A percentile compares a stretch with the other conserved stretches of the same genome.
phyloP scores from a whole-genome alignment of 2,329 filamentous ascomycete species.

The Penicillium sp. region DNA sequence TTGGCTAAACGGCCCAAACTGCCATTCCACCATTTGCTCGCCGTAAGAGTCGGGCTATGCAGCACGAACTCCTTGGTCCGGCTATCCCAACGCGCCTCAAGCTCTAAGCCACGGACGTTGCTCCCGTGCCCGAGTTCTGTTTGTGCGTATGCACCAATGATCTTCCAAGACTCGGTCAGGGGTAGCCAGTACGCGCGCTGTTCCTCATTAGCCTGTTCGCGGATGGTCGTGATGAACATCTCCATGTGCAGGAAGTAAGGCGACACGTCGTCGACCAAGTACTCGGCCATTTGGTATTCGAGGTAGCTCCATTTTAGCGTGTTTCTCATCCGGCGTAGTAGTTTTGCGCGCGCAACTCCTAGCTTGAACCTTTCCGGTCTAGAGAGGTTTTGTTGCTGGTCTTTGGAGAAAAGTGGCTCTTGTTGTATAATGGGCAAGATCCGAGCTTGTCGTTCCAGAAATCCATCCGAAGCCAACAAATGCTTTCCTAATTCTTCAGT shows the following conservation, averaged over 20 bases:
- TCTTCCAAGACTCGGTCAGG: conserved; percentile 49
- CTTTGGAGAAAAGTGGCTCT: conserved; percentile 52
- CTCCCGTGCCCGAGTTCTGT: conserved; percentile 54
- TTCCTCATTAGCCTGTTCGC: conserved; percentile 50
- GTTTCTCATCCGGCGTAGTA: conserved; percentile 46
- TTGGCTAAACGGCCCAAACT: conserved; percentile 54
- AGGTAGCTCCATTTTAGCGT: conserved; percentile 49
- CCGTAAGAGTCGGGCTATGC: conserved; percentile 52
- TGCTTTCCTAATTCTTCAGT: conserved; percentile 48
- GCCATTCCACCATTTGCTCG: conserved; percentile 58
- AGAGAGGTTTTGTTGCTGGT: conserved; percentile 51
- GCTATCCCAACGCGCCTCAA: conserved; percentile 48
- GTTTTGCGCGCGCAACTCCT: conserved; percentile 53
- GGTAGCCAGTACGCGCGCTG: conserved; percentile 52
- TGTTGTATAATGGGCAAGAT: conserved; percentile 46
- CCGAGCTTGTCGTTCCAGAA: conserved; percentile 48
- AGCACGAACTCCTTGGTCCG: conserved; percentile 48
- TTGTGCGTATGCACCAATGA: conserved; percentile 53
- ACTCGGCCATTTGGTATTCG: conserved; percentile 53
- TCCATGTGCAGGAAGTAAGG: conserved; percentile 53
- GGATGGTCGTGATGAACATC: conserved; percentile 54
- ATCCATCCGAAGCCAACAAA: conserved; percentile 48
- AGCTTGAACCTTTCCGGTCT: conserved; percentile 53
- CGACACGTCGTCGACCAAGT: conserved; percentile 54
- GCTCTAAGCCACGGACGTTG: conserved; percentile 52